Evolutionary conservation across 257 asterid species (phyloP).

Genomic region (Linderniella brevidens): DNA sequence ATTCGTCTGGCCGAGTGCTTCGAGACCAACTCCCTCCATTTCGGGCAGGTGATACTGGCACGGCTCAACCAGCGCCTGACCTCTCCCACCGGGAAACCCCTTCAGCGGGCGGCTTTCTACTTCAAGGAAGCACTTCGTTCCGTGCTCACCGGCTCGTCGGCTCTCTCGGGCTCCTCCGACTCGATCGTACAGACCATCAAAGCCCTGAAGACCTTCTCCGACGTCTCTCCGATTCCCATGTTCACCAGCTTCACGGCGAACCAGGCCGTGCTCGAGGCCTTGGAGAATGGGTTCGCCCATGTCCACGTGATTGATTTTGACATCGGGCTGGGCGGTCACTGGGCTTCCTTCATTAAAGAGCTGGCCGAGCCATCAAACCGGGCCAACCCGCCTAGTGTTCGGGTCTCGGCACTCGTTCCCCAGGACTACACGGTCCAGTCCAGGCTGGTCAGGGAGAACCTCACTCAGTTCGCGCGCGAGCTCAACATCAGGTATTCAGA

Average conservation of each 20-base stretch:
- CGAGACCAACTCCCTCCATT: constrained; percentile 68
- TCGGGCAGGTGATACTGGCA: constrained; percentile 54
- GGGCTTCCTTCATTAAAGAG: constrained; percentile 89
- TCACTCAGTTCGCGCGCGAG: constrained; percentile 63
- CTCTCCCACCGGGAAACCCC: constrained; percentile 51
- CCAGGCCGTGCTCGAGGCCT: constrained; percentile 76
- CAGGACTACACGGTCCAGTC: constrained; percentile 62
- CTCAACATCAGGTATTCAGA: constrained; percentile 11
- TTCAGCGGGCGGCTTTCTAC: constrained; percentile 78
- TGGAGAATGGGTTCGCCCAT: constrained; percentile 30
- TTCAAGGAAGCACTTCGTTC: constrained; percentile 90
- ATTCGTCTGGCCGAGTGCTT: constrained; percentile 78
- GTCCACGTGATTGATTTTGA: constrained; percentile 82
- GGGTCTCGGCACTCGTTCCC: constrained; percentile 62
- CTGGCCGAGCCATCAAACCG: constrained; percentile 41
- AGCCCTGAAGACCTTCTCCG: constrained; percentile 54
- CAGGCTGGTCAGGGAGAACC: constrained; percentile 39
- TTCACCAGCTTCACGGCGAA: constrained; percentile 81
- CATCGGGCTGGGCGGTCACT: constrained; percentile 36
- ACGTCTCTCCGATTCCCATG: constrained; percentile 61
- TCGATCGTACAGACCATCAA: constrained; percentile 32
- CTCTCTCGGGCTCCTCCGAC: constrained; percentile 25
- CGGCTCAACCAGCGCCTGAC: constrained; percentile 70
- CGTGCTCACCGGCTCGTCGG: constrained; percentile 53
- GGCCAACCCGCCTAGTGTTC: constrained; percentile 24